Evolutionary conservation across 345 rosid species (phyloP).

Genomic region (Lepidium didymum): DNA sequence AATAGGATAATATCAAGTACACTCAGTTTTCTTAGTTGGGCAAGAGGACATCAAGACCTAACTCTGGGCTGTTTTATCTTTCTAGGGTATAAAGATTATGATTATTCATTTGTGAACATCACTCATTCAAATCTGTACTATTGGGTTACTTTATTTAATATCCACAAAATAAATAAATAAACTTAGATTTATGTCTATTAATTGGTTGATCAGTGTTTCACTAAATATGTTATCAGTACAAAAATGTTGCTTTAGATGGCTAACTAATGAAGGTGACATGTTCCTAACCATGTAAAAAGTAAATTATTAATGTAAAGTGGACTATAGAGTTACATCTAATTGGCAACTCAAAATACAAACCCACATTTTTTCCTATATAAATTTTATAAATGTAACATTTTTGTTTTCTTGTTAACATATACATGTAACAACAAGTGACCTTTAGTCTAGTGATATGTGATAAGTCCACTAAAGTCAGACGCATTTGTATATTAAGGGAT

Average conservation of each 20-base stretch:
- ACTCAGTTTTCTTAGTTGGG: conserved; percentile 27
- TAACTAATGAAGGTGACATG: conserved; percentile 19
- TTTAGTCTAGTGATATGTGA: no score
- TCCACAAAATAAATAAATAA: background rate
- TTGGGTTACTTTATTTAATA: background rate
- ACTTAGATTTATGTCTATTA: background rate
- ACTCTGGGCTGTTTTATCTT: conserved; percentile 32
- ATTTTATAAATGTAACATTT: background rate
- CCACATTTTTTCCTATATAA: background rate
- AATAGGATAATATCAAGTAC: conserved; percentile 4
- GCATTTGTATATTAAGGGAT: no score
- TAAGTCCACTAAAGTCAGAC: no score
- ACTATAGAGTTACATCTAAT: background rate
- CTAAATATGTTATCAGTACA: background rate
- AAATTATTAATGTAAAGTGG: background rate
- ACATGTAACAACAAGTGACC: no score
- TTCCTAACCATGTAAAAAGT: conserved; percentile 16
- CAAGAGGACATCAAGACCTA: conserved; percentile 28
- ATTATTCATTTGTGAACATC: conserved; percentile 29
- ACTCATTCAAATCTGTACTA: background rate
- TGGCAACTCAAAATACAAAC: background rate
- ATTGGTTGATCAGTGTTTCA: background rate
- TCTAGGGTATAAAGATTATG: conserved; percentile 17
- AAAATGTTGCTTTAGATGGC: background rate
- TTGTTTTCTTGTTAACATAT: no score